These are phyloP conservation scores for Hyphochytrium catenoides DNA, from an alignment of 352 stramenopile species.

Conservation along the genomic window DNA sequence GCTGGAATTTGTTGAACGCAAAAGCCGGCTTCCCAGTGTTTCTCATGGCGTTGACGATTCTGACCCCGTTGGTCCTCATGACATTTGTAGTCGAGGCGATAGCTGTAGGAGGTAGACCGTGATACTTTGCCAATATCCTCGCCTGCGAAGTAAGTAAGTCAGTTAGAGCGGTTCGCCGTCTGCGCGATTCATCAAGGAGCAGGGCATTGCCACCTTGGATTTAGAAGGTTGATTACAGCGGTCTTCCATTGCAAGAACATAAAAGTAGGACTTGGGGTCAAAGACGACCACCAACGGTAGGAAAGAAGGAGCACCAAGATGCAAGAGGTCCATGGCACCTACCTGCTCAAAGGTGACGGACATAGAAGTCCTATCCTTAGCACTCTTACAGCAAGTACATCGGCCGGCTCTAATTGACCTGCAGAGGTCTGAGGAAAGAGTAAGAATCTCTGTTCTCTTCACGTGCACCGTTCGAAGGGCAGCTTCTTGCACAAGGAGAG, in stretches of 20 bases:
- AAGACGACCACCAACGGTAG: no score
- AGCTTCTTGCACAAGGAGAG: constrained; percentile 34
- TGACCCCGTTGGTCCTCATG: constrained; percentile 58
- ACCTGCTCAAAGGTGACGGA: constrained; percentile 86
- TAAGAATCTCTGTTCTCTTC: constrained; percentile 54
- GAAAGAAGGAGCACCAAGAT: no score
- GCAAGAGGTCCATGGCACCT: no score
- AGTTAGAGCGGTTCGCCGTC: no score
- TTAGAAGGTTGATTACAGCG: no score
- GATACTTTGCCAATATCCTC: constrained; percentile 48
- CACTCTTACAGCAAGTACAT: constrained; percentile 87
- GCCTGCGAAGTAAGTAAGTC: no score
- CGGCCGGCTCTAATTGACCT: constrained; percentile 62
- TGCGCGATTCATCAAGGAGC: no score
- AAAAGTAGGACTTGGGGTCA: no score
- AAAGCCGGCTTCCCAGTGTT: constrained; percentile 65
- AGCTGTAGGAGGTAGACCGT: constrained; percentile 38
- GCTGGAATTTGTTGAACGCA: constrained; percentile 64
- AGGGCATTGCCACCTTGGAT: no score
- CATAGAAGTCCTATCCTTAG: constrained; percentile 94
- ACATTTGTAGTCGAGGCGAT: constrained; percentile 50
- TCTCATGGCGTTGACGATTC: constrained; percentile 65
- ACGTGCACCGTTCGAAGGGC: constrained; percentile 56
- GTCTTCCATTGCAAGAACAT: no score
- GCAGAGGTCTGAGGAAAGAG: constrained; percentile 45